Percentiles rank a stretch among this genome's conserved stretches.
These are phyloP conservation scores for Colletotrichum tamarilloi DNA, from an alignment of 2,329 filamentous ascomycete species.

Conservation along the genomic window DNA sequence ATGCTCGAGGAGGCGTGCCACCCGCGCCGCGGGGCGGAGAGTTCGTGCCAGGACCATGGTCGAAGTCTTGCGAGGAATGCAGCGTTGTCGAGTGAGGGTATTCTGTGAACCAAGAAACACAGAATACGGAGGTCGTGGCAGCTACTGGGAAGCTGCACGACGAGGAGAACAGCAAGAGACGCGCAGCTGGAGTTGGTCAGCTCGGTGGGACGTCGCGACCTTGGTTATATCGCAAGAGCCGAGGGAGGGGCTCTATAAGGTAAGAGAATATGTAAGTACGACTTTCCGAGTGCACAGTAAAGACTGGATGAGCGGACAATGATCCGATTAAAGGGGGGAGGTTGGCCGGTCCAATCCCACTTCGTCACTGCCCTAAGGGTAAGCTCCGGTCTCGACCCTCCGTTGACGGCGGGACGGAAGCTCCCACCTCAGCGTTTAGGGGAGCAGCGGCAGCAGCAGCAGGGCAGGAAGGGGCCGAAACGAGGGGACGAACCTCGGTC, in stretches of 20 bases:
- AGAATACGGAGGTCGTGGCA: not conserved
- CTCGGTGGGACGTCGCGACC: not conserved
- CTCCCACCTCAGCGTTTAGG: not conserved
- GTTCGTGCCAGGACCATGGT: slow-evolving; percentile 4
- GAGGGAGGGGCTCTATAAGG: not conserved
- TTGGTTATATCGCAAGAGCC: not conserved
- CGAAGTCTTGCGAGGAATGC: not conserved
- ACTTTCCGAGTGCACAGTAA: not conserved
- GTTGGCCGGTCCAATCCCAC: not conserved
- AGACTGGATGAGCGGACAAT: not conserved
- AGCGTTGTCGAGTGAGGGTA: not conserved
- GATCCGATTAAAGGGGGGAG: not conserved
- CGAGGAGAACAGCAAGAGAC: not conserved
- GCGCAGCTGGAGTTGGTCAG: not conserved
- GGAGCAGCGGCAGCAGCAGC: not conserved
- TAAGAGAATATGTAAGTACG: too few relatives aligned
- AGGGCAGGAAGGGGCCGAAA: not conserved
- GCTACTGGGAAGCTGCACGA: slow-evolving; percentile 1
- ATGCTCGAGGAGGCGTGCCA: not conserved
- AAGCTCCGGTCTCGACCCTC: not conserved
- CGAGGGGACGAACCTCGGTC: slow-evolving; percentile 27
- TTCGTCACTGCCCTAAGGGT: not conserved
- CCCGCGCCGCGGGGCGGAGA: slow-evolving; percentile 1
- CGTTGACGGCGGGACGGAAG: slow-evolving; percentile 11
- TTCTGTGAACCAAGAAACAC: not conserved